Evolutionary conservation across 2,329 filamentous ascomycete species (phyloP).

Genomic region (Cladosporium sp.): DNA sequence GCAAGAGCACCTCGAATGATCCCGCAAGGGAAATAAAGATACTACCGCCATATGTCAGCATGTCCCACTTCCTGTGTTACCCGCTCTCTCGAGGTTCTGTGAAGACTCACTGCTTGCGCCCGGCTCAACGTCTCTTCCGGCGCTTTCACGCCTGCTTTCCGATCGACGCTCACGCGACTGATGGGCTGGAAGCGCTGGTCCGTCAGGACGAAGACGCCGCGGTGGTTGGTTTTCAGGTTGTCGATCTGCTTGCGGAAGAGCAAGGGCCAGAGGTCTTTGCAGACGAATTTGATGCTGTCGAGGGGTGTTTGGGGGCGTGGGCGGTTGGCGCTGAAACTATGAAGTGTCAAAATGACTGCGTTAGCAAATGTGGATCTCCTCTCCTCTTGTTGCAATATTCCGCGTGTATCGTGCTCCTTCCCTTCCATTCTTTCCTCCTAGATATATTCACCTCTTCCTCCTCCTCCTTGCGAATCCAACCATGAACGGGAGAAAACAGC

Average conservation of each 20-base stretch:
- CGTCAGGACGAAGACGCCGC: constrained; percentile 93
- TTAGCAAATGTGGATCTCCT: background rate
- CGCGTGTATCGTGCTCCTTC: no score
- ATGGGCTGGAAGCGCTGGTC: constrained; percentile 91
- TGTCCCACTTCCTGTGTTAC: background rate
- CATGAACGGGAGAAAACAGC: constrained; percentile 19
- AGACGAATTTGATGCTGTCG: constrained; percentile 96
- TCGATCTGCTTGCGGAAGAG: constrained; percentile 97
- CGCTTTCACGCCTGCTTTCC: constrained; percentile 35
- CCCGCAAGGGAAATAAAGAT: constrained; percentile 93
- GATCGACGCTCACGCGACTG: constrained; percentile 81
- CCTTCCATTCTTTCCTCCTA: no score
- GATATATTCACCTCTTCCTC: background rate
- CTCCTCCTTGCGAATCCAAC: background rate
- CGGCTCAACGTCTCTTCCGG: constrained; percentile 58
- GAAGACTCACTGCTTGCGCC: constrained; percentile 71
- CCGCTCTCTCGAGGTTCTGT: background rate
- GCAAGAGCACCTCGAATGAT: constrained; percentile 88
- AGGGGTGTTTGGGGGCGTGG: constrained; percentile 89
- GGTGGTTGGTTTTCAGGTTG: constrained; percentile 97
- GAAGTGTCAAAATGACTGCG: background rate
- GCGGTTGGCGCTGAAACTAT: constrained; percentile 76
- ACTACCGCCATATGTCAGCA: constrained; percentile 53
- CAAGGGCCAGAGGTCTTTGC: constrained; percentile 95
- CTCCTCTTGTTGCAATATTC: background rate